A percentile compares a stretch with the other conserved stretches of the same genome.
These are phyloP conservation scores for Teunomyces tritomae DNA, from an alignment of 805 yeast genomes.

Conservation along the genomic window DNA sequence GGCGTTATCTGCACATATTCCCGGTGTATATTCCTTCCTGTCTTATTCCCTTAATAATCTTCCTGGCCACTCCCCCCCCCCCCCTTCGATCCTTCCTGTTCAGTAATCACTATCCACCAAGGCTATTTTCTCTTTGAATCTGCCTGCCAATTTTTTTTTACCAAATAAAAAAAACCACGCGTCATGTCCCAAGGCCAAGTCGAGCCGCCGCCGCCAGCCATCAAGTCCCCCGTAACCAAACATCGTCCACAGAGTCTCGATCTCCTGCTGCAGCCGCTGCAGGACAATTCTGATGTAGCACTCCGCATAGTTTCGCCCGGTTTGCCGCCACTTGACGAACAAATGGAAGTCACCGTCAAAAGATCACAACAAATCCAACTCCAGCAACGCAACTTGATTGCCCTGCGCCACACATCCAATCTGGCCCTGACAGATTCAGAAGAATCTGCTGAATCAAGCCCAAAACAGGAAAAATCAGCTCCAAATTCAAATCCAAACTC, in stretches of 20 bases:
- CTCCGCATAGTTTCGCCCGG: constrained; percentile 36
- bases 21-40: no score
- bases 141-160: no score
- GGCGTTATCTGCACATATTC: neutral
- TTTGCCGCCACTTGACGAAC: constrained; percentile 26
- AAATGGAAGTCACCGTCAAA: constrained; percentile 31
- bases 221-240: constrained; percentile 2
- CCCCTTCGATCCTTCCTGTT: no score
- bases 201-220: constrained; percentile 2
- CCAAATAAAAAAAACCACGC: neutral
- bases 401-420: constrained; percentile 10
- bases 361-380: constrained; percentile 31
- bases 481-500: neutral
- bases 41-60: no score
- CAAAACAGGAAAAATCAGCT: neutral
- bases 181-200: constrained; percentile 7
- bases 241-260: constrained; percentile 21
- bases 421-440: constrained; percentile 5
- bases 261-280: constrained; percentile 4
- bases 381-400: constrained; percentile 32
- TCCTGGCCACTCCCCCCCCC: no score
- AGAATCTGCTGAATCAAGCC: neutral
- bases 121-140: no score
- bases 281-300: constrained; percentile 24
- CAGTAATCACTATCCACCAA: no score